Conservation (phyloP, 2,329 filamentous ascomycete genomes). For the Sporothrix inflata region DNA sequence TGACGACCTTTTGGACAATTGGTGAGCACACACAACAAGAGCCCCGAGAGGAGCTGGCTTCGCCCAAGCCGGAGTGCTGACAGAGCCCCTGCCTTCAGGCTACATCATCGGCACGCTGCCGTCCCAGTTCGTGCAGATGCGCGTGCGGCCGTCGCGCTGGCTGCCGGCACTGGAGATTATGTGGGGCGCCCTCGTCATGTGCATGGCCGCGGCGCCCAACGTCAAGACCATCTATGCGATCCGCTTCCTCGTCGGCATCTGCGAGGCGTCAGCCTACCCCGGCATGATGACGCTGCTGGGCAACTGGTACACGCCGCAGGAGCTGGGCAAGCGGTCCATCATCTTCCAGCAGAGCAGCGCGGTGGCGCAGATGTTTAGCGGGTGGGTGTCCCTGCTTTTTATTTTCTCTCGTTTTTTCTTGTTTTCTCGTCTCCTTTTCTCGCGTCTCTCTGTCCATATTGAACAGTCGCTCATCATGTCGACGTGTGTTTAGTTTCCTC, state of each 20-base stretch:
- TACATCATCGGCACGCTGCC: no score
- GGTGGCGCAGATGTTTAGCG: slow-evolving; percentile 44
- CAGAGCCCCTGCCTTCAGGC: no score
- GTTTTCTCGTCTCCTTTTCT: no score
- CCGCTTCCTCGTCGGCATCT: slow-evolving; percentile 51
- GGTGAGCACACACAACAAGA: slow-evolving; percentile 32
- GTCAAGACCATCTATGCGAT: slow-evolving; percentile 53
- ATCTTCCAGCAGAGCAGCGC: slow-evolving; percentile 48
- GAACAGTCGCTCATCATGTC: no score
- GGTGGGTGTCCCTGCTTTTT: no score
- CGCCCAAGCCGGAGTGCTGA: no score
- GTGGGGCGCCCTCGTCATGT: slow-evolving; percentile 38
- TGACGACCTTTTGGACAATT: slow-evolving; percentile 40
- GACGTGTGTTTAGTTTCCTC: slow-evolving; percentile 37
- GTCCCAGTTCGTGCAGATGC: no score
- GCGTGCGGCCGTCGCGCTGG: no score
- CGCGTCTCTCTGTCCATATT: no score
- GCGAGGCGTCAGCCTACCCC: slow-evolving; percentile 51
- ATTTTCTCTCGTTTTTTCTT: no score
- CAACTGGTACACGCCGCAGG: slow-evolving; percentile 48
- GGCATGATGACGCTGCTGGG: slow-evolving; percentile 47
- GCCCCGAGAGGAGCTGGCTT: no score
- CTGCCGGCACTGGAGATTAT: slow-evolving; percentile 30
- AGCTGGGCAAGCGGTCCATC: slow-evolving; percentile 45
- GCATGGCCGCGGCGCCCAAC: slow-evolving; percentile 42